Base-by-base conservation (phyloP, 2,329 filamentous ascomycete species). In the Penicillium sp. region DNA sequence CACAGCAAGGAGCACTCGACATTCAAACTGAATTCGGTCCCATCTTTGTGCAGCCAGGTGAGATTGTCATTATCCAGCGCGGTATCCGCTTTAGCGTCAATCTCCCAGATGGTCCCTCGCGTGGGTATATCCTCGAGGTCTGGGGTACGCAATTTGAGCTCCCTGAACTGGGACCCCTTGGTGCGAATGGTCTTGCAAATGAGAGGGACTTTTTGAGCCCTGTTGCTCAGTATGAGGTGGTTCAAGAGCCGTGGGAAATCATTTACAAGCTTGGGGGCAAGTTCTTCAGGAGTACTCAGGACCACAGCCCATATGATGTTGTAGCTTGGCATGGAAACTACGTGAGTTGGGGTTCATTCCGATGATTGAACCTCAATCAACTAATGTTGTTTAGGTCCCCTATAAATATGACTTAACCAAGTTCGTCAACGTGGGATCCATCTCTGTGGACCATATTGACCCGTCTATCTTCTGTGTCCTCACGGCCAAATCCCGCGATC, bases 311-410 rank as follows among this genome's bases (percentile, higher is more conserved):
- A 0, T 90, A 89, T 66, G 87, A 90, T 63, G 87, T 89, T 1
- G 85, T 89, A 0, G 87, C 86, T 2, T 89, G 87, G 87, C 86
- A 89, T 64, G 87, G 87, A n/a, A 86, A 84, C 51, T 88, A 88
- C 65, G 74, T 73, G 61, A 21, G 67, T 62, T 29, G 19, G 19
- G 19, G 10, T 10, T 25, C 6, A 4, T 29, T 29, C 5, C 6
- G 4, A 1, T 4, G 17, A 4, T 29, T 2, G 10, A n/a, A 35
- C 17, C n/a, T 54, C 27, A 12, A 12, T 10, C 12, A n/a, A 12
- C 51, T 58, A 40, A 57, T 40, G 50, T 19, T 6, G 8, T 15
- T 21, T 35, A 73, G 71, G 63, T 71, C 3, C 74, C 74, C 4
- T 77, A 72, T 64, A 78, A 78, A 64, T 78, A 77, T 53, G 74